Percentiles rank a stretch among this genome's conserved stretches.
Evolutionary conservation across 1,284 basidiomycete genomes (phyloP).

Genomic region (Leccinum pachyderme): DNA sequence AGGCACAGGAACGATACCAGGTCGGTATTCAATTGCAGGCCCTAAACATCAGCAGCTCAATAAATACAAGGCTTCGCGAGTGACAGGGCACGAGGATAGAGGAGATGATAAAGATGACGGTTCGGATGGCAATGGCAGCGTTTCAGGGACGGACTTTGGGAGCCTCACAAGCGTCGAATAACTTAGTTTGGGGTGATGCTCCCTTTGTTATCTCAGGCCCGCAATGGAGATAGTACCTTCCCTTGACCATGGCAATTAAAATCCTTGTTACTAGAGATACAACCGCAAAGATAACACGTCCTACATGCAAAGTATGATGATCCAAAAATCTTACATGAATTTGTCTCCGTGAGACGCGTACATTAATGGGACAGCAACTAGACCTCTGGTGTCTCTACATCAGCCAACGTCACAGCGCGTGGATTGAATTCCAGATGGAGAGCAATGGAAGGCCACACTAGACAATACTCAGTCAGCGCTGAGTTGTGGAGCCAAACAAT

Average conservation of each 20-base stretch:
- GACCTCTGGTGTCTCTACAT: slow-evolving; percentile 21
- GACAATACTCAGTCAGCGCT: slow-evolving; percentile 1
- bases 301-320: slow-evolving; percentile 9
- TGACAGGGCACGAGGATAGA: slow-evolving; percentile 13
- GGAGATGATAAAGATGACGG: slow-evolving; percentile 20
- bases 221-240: slow-evolving; percentile 1
- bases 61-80: slow-evolving; percentile 26
- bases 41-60: slow-evolving; percentile 25
- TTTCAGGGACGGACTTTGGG: slow-evolving; percentile 48
- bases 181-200: background rate
- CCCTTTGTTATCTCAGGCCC: slow-evolving; percentile 3
- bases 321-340: slow-evolving; percentile 8
- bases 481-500: background rate
- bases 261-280: background rate
- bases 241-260: background rate
- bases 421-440: slow-evolving; percentile 64
- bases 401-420: slow-evolving; percentile 14
- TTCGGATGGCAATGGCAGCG: slow-evolving; percentile 37
- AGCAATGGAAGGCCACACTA: slow-evolving; percentile 70
- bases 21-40: slow-evolving; percentile 27
- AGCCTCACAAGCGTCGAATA: slow-evolving; percentile 62
- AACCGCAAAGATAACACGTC: background rate
- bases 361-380: slow-evolving; percentile 6
- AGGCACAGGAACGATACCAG: slow-evolving; percentile 32
- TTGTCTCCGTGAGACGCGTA: slow-evolving; percentile 5